These are phyloP conservation scores for Dorcoceras hygrometricum DNA, from an alignment of 257 asterid genomes.

Conservation along the genomic window DNA sequence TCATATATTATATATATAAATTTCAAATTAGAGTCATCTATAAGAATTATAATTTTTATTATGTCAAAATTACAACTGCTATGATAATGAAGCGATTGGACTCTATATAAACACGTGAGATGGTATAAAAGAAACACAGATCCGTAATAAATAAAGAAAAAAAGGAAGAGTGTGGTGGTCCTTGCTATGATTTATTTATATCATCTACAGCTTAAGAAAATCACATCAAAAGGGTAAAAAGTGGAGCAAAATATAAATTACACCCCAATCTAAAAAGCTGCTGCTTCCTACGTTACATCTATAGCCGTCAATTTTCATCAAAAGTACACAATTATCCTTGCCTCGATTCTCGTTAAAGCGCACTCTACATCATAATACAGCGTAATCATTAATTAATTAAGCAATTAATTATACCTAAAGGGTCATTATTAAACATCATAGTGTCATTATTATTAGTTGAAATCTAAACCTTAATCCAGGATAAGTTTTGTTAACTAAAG, in stretches of 20 bases:
- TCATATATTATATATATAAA: too few relatives aligned
- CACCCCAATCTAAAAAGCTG: conserved; percentile 56
- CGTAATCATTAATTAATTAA: too few relatives aligned
- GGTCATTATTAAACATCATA: background rate
- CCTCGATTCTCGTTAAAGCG: conserved; percentile 31
- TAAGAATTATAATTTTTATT: too few relatives aligned
- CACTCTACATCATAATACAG: background rate
- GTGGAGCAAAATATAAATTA: conserved; percentile 23
- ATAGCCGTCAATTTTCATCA: conserved; percentile 38
- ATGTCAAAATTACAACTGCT: too few relatives aligned
- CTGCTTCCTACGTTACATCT: conserved; percentile 32
- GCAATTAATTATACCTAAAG: background rate
- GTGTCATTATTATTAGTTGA: background rate
- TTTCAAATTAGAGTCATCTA: too few relatives aligned
- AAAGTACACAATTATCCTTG: conserved; percentile 31
- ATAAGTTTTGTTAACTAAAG: background rate
- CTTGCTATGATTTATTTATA: too few relatives aligned
- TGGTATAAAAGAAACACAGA: too few relatives aligned
- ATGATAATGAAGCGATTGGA: too few relatives aligned
- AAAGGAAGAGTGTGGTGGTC: too few relatives aligned
- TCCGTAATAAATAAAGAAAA: too few relatives aligned
- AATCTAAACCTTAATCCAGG: background rate
- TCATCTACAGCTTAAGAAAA: background rate
- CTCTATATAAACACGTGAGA: too few relatives aligned
- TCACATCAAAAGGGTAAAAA: conserved; percentile 32